phyloP scores from a whole-genome alignment of 768 basidiomycete species.

The Lyophyllum semitale region DNA sequence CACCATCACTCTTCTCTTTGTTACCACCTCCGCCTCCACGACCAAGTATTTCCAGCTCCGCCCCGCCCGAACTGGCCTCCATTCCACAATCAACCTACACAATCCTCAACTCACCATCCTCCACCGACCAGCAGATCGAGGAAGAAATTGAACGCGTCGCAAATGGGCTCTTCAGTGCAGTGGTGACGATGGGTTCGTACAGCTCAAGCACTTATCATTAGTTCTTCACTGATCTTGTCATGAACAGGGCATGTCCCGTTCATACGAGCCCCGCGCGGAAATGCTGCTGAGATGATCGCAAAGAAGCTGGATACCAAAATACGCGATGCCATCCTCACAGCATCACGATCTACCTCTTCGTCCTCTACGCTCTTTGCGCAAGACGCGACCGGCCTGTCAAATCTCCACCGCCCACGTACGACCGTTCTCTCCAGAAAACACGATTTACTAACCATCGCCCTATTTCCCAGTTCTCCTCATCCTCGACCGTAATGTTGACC shows the following conservation, averaged over 20 bases:
- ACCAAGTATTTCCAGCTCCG: slow-evolving; percentile 29
- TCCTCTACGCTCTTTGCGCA: slow-evolving; percentile 69
- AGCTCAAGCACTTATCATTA: background rate
- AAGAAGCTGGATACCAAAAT: slow-evolving; percentile 93
- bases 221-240: slow-evolving; percentile 1
- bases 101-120: slow-evolving; percentile 88
- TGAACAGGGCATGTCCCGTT: slow-evolving; percentile 83
- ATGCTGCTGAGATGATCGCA: slow-evolving; percentile 99
- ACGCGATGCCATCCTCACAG: slow-evolving; percentile 77
- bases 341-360: slow-evolving; percentile 56
- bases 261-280: slow-evolving; percentile 92
- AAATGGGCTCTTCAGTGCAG: slow-evolving; percentile 86
- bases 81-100: slow-evolving; percentile 68
- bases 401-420: slow-evolving; percentile 82
- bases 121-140: slow-evolving; percentile 89
- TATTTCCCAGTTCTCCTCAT: slow-evolving; percentile 79
- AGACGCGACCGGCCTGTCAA: slow-evolving; percentile 81
- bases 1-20: slow-evolving; percentile 90
- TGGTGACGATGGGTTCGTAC: slow-evolving; percentile 81
- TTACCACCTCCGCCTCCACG: slow-evolving; percentile 57
- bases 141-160: slow-evolving; percentile 92
- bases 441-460: slow-evolving; percentile 8
- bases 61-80: slow-evolving; percentile 34
- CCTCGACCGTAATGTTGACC: slow-evolving; percentile 91
- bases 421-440: background rate